Conservation (phyloP, 257 asterid species). For the Lycium ferocissimum region DNA sequence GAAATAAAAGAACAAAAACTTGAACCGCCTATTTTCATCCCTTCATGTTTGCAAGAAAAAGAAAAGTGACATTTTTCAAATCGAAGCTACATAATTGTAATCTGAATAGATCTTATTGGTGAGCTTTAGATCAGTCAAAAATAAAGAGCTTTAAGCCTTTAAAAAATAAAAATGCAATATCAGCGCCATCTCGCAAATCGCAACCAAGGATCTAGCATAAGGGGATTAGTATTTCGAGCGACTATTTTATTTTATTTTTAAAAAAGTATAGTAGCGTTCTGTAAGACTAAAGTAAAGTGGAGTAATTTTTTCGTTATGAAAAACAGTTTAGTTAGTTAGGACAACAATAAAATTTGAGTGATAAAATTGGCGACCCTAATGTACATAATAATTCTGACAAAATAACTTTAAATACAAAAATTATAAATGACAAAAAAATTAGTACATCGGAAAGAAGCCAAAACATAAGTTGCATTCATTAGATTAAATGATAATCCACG, state of each 20-base stretch:
- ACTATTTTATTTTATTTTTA: not conserved
- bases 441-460: not conserved
- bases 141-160: not conserved
- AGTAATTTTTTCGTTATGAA: not conserved
- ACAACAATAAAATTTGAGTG: not conserved
- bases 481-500: not conserved
- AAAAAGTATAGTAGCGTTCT: not conserved
- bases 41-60: not conserved
- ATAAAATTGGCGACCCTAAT: not conserved
- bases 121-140: not conserved
- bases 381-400: not conserved
- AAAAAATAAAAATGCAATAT: not conserved
- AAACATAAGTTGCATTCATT: not conserved
- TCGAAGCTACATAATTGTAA: not conserved
- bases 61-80: not conserved
- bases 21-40: not conserved
- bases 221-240: not conserved
- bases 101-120: not conserved
- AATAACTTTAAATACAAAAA: not conserved
- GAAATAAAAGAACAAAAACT: not conserved
- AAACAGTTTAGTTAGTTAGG: not conserved
- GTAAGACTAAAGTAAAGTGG: not conserved
- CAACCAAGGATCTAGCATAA: not conserved
- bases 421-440: not conserved
- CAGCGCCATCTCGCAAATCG: not conserved